Percentiles rank a stretch among this genome's conserved stretches.
Evolutionary conservation across 2,329 filamentous ascomycete genomes (phyloP).

Genomic region (Botrytis aclada): DNA sequence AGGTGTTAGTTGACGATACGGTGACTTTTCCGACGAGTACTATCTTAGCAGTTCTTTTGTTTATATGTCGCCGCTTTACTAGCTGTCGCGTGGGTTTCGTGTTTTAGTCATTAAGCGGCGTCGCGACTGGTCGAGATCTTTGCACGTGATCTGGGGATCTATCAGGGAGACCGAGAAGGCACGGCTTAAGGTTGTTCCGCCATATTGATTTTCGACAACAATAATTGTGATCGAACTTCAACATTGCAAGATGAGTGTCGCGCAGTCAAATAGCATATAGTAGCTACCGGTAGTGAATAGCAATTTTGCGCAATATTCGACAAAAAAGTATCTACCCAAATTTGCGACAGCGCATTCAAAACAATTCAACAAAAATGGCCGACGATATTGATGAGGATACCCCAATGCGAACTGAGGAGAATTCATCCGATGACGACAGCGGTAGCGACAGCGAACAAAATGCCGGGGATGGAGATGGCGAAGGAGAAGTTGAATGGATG

Average conservation of each 20-base stretch:
- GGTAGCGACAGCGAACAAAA: constrained; percentile 21
- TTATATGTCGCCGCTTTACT: background rate
- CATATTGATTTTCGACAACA: constrained; percentile 4
- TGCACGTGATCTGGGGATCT: background rate
- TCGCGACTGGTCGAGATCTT: background rate
- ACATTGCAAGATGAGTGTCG: background rate
- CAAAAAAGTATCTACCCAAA: background rate
- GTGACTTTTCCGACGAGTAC: background rate
- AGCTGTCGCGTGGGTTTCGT: background rate
- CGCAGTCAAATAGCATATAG: background rate
- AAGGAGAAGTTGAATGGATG: constrained; percentile 59
- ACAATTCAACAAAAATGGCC: constrained; percentile 18
- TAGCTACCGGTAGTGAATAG: background rate
- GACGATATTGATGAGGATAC: constrained; percentile 24
- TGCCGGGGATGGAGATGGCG: constrained; percentile 26
- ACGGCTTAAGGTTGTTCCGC: constrained; percentile 3
- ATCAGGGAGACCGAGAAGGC: background rate
- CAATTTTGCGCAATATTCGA: background rate
- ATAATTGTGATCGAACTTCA: background rate
- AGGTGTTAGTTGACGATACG: background rate
- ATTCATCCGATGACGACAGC: constrained; percentile 23
- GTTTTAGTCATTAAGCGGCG: background rate
- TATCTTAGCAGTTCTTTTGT: background rate
- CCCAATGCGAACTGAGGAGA: constrained; percentile 26
- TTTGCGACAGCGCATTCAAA: background rate